Evolutionary conservation across 2,329 filamentous ascomycete species (phyloP).

Genomic region (Neonectria punicea): DNA sequence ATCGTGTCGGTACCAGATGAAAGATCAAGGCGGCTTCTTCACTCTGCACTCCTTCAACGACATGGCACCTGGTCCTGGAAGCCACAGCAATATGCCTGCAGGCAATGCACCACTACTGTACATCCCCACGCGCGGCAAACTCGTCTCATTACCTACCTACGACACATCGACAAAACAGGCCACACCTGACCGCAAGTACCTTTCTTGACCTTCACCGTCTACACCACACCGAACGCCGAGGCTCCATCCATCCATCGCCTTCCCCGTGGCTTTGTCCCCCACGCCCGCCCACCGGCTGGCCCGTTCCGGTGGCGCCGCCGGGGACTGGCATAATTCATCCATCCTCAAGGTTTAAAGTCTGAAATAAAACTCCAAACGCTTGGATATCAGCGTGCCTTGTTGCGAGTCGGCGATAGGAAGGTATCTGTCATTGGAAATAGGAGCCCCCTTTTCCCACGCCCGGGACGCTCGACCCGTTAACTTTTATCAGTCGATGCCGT

Average conservation of each 20-base stretch:
- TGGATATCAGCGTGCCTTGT: constrained; percentile 12
- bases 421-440: neutral
- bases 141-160: neutral
- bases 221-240: constrained; percentile 1
- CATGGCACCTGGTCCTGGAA: neutral
- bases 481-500: constrained; percentile 11
- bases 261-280: neutral
- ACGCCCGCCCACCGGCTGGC: constrained; percentile 13
- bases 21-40: neutral
- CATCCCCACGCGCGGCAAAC: neutral
- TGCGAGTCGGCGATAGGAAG: constrained; percentile 15
- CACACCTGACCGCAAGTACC: neutral
- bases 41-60: constrained; percentile 2
- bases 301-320: constrained; percentile 7
- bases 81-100: constrained; percentile 1
- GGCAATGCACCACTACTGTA: constrained; percentile 15
- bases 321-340: neutral
- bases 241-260: neutral
- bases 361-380: constrained; percentile 7
- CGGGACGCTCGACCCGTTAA: neutral
- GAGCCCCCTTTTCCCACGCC: neutral
- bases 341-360: constrained; percentile 13
- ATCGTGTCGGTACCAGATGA: neutral
- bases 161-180: neutral
- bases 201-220: neutral